These are phyloP conservation scores for Penicillium simplicissimum DNA, from an alignment of 495 filamentous ascomycete species.

Conservation along the genomic window DNA sequence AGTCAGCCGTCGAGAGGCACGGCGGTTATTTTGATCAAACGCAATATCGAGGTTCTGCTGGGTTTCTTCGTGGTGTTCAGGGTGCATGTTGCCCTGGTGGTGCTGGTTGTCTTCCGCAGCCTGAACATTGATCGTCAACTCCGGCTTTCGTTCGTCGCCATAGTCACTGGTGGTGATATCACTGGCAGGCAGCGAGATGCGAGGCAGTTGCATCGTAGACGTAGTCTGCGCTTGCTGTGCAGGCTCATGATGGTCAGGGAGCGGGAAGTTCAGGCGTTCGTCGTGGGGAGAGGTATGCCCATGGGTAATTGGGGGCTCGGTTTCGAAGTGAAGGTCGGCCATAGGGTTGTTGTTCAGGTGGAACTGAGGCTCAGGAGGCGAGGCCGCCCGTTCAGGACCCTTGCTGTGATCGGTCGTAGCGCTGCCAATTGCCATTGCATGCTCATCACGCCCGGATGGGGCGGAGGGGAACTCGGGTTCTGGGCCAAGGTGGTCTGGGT, in stretches of 20 bases:
- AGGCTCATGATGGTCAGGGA: constrained; percentile 20
- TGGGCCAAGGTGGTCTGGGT: constrained; percentile 18
- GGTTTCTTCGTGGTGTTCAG: constrained; percentile 29
- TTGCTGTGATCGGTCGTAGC: constrained; percentile 33
- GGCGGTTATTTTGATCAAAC: constrained; percentile 35
- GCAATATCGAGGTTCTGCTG: constrained; percentile 25
- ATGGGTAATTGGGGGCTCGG: constrained; percentile 8
- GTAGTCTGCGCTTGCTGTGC: constrained; percentile 20
- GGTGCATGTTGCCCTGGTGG: constrained; percentile 16
- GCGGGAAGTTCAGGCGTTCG: constrained; percentile 32
- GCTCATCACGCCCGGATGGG: constrained; percentile 21
- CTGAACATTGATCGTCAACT: constrained; percentile 37
- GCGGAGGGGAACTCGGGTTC: constrained; percentile 10
- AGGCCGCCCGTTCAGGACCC: constrained; percentile 43
- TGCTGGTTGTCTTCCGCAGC: constrained; percentile 26
- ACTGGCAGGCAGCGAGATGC: constrained; percentile 45
- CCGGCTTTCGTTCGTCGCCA: constrained; percentile 60
- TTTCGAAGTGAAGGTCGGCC: constrained; percentile 25
- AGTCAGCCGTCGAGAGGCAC: constrained; percentile 73
- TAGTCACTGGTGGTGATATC: constrained; percentile 59
- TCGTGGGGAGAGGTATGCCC: constrained; percentile 11
- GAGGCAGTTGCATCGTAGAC: constrained; percentile 31
- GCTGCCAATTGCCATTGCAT: constrained; percentile 15
- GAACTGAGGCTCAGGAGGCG: constrained; percentile 20
- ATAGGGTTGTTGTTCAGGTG: constrained; percentile 13